Evolutionary conservation across 2,329 filamentous ascomycete species (phyloP), one percentile per base, ranked within the genome.

Genomic region (Diplodia sapinea): DNA sequence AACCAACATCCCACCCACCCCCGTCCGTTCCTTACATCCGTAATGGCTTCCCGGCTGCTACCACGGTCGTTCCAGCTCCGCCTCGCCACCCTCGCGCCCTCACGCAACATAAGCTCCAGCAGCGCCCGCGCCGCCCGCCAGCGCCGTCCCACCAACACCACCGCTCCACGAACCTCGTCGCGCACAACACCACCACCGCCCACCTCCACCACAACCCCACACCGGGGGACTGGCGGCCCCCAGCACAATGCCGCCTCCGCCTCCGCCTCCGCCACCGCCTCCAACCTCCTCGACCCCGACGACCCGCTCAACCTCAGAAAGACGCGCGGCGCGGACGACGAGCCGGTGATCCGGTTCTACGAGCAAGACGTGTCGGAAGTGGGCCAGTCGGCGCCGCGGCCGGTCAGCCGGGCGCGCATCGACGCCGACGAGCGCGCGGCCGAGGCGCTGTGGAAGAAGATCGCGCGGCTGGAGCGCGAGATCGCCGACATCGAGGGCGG

Each of bases 251-350:
- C 31, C 31, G 31, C 4, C 5, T 33, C 31, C 31, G 5, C 31
- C 31, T 20, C 13, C 13, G 11, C 31, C 55, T 13, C n/a, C n/a
- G 11, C n/a, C 36, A 26, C 57, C 40, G 4, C 3, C 40, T 20
- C 63, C 7, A 17, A 4, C 51, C 36, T 56, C 36, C 63, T 66
- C 51, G 62, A 65, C 38, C 13, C 23, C 1, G 23, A 3, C 38
- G 65, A 66, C 54, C 65, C 64, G 13, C 64, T 66, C 7, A 49
- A 49, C 26, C 54, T 66, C 38, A 38, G 40, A 15, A 15, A 15
- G 54, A 17, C 40, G 23, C 23, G 23, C 40, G 11, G 23, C 12
- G 43, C 64, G 2, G 43, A 50, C 5, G 29, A 40, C 23, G 23
- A 26, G 23, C 43, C 64, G 3, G 17, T 40, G n/a, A 40, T 59